Base-by-base conservation (phyloP, 805 yeast species). In the Candida dajiaensis region DNA sequence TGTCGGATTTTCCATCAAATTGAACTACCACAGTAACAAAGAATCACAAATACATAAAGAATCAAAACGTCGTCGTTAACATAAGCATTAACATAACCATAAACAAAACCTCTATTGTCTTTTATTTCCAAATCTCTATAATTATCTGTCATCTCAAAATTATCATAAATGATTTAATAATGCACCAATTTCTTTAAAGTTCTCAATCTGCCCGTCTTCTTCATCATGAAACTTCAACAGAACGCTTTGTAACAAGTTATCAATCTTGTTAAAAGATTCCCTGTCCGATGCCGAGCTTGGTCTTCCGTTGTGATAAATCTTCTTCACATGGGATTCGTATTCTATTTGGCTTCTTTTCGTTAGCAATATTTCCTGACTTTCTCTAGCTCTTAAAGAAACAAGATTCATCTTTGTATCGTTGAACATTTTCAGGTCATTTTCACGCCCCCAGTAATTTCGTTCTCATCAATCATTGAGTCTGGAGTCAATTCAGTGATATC, bases 391-490 rank as follows among this genome's bases (percentile, higher is more conserved):
- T 23, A 69, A 51, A 2, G 71, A 62, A 1, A 70, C 62, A 10
- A 68, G 46, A 3, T 69, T 45, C 0, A 71, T 63, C 15, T 57
- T 57, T 9, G 48, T 41, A 19, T 36, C 39, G 9, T 36, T 19
- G 10, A 19, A 13, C 1, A 66, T 51, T 25, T 44, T 43, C 45
- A 79, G 57, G 53, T 78, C 83, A 47, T 69, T 70, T 53, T 74
- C 20, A 33, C 9, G 13, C 16, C 36, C n/a, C 36, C 36, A 33
- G 12, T 18, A 16, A 20, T 33, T 33, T 33, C 43, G 6, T 22
- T 23, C 10, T 41, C 40, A 13, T 37, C 33, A 13, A 40, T 45
- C 36, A 33, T 33, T 33, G 36, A n/a, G 20, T 33, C 16, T 16
- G 36, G 36, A 16, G 36, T 16, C 36, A 33, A 40, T 10, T 49